These are phyloP conservation scores for Boletus fagicola DNA, from an alignment of 768 basidiomycete species.

Conservation along the genomic window DNA sequence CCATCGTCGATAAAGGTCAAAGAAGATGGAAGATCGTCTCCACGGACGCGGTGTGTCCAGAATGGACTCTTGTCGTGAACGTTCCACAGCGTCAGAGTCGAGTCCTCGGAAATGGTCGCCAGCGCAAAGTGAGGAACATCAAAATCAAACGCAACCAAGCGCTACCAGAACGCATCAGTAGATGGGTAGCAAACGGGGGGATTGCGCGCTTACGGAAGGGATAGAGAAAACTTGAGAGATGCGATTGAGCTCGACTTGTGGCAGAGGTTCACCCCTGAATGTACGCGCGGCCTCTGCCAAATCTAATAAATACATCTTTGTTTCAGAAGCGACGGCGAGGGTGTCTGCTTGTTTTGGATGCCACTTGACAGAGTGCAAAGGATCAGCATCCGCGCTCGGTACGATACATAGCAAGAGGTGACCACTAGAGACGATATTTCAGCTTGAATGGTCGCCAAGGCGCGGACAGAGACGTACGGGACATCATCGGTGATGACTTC, in stretches of 20 bases:
- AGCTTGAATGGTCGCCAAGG: not conserved
- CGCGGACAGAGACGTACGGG: conserved; percentile 51
- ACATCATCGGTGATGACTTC: conserved; percentile 83
- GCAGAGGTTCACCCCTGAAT: conserved; percentile 62
- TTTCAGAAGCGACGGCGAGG: conserved; percentile 79
- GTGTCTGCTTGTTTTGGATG: conserved; percentile 79
- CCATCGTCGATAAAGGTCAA: conserved; percentile 84
- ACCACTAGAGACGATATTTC: conserved; percentile 45
- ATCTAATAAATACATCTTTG: conserved; percentile 74
- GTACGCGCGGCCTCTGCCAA: conserved; percentile 58
- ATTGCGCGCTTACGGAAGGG: conserved; percentile 53
- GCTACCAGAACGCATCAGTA: conserved; percentile 40
- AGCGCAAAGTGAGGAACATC: conserved; percentile 74
- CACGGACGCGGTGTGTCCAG: conserved; percentile 71
- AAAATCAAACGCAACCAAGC: conserved; percentile 82
- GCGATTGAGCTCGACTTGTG: conserved; percentile 66
- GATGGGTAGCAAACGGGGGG: too few species aligned
- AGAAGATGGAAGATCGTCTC: conserved; percentile 80
- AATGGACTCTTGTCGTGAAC: conserved; percentile 74
- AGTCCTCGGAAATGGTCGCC: conserved; percentile 80
- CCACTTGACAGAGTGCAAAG: conserved; percentile 84
- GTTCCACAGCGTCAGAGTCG: conserved; percentile 80
- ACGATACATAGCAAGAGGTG: conserved; percentile 70
- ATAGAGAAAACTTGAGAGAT: conserved; percentile 68
- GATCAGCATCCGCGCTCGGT: conserved; percentile 50